Evolutionary conservation across 495 filamentous ascomycete genomes (phyloP).

Genomic region (Neurospora intermedia): DNA sequence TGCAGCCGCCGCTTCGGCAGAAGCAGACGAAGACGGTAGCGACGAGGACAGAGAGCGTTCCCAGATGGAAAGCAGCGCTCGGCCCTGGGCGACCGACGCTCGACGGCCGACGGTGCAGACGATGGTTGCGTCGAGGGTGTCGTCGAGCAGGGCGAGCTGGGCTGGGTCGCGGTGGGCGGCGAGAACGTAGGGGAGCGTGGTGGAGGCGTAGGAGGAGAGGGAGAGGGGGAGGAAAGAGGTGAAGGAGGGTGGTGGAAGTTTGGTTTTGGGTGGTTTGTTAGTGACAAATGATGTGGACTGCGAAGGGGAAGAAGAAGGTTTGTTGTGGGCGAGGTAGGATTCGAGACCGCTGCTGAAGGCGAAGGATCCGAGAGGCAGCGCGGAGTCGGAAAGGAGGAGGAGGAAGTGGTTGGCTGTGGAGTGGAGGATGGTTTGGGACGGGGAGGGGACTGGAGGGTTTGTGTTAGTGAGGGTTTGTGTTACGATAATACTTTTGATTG

Average conservation of each 20-base stretch:
- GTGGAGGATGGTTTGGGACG: constrained; percentile 1
- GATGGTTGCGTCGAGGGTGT: constrained; percentile 74
- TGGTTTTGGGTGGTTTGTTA: constrained; percentile 3
- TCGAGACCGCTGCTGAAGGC: constrained; percentile 92
- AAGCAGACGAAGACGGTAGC: not conserved
- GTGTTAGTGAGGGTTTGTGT: not conserved
- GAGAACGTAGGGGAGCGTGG: constrained; percentile 76
- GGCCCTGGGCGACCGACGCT: constrained; percentile 73
- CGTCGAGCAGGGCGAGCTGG: constrained; percentile 54
- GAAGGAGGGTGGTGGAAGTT: constrained; percentile 39
- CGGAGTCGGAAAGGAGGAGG: constrained; percentile 88
- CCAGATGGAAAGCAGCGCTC: constrained; percentile 82
- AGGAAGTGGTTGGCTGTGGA: constrained; percentile 54
- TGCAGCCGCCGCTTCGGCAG: constrained; percentile 4
- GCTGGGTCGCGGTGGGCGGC: constrained; percentile 57
- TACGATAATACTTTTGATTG: not conserved
- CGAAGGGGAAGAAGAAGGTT: constrained; percentile 9
- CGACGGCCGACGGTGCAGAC: constrained; percentile 80
- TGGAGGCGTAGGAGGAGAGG: constrained; percentile 63
- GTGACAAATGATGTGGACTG: constrained; percentile 4
- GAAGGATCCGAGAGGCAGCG: constrained; percentile 90
- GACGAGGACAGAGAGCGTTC: constrained; percentile 53
- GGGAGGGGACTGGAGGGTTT: not conserved
- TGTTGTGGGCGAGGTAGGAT: constrained; percentile 79
- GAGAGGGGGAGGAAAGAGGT: constrained; percentile 69